phyloP scores from a whole-genome alignment of 305 asterid genomes.

The Fraxinus latifolia region DNA sequence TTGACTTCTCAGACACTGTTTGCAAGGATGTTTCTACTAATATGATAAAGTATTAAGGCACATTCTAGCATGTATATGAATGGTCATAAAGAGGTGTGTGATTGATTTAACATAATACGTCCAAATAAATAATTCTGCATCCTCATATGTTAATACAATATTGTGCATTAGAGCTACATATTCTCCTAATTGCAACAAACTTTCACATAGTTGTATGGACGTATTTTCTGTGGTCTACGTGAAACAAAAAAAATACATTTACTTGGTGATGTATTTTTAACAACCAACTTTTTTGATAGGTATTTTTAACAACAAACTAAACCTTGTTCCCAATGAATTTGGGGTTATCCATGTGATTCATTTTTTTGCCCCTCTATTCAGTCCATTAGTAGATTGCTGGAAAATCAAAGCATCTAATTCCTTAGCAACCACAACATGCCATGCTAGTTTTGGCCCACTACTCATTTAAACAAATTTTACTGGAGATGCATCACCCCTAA shows the following conservation, averaged over 20 bases:
- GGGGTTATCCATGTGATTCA: neutral
- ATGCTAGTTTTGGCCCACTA: neutral
- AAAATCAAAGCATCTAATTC: neutral
- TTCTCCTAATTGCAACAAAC: neutral
- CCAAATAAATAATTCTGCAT: neutral
- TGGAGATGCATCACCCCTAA: neutral
- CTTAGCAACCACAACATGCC: neutral
- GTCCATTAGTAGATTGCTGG: neutral
- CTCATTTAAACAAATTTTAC: neutral
- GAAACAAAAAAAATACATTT: neutral
- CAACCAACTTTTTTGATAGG: neutral
- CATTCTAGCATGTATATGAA: neutral
- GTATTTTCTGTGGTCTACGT: neutral
- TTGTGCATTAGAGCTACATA: neutral
- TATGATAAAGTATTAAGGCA: neutral
- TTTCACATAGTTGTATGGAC: neutral
- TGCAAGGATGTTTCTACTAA: neutral
- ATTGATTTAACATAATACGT: neutral
- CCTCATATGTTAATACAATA: neutral
- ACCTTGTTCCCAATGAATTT: neutral
- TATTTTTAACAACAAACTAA: neutral
- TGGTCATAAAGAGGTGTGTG: neutral
- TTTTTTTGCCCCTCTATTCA: neutral
- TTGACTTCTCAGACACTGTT: neutral
- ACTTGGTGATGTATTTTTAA: neutral